phyloP scores from a whole-genome alignment of 768 basidiomycete species.

The Daedaleopsis sinensis region DNA sequence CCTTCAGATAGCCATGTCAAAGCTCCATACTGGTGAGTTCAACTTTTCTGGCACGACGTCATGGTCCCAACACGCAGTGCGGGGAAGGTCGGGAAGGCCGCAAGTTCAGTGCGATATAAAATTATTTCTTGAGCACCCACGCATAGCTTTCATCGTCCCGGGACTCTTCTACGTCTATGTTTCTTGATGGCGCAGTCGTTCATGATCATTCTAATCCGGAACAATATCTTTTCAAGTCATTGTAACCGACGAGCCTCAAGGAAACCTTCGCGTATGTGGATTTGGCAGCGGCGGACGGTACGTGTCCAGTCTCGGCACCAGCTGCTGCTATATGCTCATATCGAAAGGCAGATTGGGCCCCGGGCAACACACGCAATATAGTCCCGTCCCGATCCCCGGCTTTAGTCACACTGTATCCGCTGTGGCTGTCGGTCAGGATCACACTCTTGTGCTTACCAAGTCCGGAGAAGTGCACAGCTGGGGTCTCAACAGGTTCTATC shows the following conservation, averaged over 20 bases:
- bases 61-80: too few species aligned
- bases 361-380: slow-evolving; percentile 78
- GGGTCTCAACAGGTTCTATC: slow-evolving; percentile 88
- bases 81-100: too few species aligned
- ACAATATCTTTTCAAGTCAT: slow-evolving; percentile 43
- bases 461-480: slow-evolving; percentile 86
- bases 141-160: too few species aligned
- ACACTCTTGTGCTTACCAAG: slow-evolving; percentile 84
- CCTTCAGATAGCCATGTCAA: slow-evolving; percentile 78
- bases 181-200: too few species aligned
- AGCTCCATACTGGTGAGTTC: slow-evolving; percentile 77
- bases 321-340: slow-evolving; percentile 3
- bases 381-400: slow-evolving; percentile 50
- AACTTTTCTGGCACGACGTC: too few species aligned
- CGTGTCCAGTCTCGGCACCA: slow-evolving; percentile 22
- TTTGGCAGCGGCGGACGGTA: slow-evolving; percentile 88
- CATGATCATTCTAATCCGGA: too few species aligned
- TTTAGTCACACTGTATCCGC: slow-evolving; percentile 58
- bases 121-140: too few species aligned
- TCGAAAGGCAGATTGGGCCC: slow-evolving; percentile 61
- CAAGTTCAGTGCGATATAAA: too few species aligned
- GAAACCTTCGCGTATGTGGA: slow-evolving; percentile 85
- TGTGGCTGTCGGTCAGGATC: slow-evolving; percentile 91
- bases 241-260: slow-evolving; percentile 71
- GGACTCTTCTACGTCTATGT: too few species aligned